Conservation (phyloP, 2,329 filamentous ascomycete genomes). For the Penicillium sp. region DNA sequence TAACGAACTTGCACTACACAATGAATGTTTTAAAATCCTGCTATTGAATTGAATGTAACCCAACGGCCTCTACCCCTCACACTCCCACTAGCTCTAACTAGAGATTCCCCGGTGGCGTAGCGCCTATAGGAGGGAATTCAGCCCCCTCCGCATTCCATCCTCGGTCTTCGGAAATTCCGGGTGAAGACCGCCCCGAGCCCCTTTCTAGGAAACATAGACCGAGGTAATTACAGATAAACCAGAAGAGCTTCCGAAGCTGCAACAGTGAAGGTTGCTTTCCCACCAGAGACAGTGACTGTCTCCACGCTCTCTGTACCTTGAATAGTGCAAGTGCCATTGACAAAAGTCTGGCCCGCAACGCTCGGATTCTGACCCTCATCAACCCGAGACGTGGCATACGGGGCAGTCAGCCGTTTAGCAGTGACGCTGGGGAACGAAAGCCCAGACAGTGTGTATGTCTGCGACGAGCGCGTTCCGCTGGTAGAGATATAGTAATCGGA, state of each 20-base stretch:
- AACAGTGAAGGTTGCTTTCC: conserved; percentile 41
- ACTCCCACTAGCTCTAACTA: neutral
- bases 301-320: conserved; percentile 34
- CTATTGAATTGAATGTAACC: neutral
- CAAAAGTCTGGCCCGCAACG: conserved; percentile 49
- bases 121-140: neutral
- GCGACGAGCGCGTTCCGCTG: conserved; percentile 22
- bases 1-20: neutral
- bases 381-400: conserved; percentile 44
- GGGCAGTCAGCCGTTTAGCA: conserved; percentile 48
- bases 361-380: conserved; percentile 46
- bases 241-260: conserved; percentile 50
- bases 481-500: conserved; percentile 31
- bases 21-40: neutral
- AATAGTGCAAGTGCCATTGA: conserved; percentile 47
- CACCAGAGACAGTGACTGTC: conserved; percentile 21
- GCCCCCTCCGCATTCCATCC: neutral
- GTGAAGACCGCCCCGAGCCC: neutral
- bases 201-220: neutral
- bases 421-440: conserved; percentile 36
- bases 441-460: conserved; percentile 46
- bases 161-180: neutral
- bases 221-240: conserved; percentile 41
- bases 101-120: conserved; percentile 5
- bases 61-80: neutral